These are phyloP conservation scores for Solanum paucissectum DNA, from an alignment of 257 asterid genomes.

Conservation along the genomic window DNA sequence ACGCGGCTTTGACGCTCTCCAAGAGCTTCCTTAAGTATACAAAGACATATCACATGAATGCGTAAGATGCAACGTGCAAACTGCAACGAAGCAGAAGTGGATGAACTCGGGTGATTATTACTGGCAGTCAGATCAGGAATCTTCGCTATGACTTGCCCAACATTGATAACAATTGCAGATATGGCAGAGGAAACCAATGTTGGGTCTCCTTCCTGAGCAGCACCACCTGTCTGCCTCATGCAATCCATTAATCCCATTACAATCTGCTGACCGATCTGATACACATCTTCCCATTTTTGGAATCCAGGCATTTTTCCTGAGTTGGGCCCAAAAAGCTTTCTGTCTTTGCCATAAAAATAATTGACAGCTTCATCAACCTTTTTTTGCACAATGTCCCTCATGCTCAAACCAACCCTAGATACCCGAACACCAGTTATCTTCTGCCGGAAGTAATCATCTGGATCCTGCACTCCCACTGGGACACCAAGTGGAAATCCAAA, in stretches of 20 bases:
- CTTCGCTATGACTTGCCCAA: constrained; percentile 64
- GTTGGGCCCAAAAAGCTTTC: constrained; percentile 53
- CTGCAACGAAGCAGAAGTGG: constrained; percentile 46
- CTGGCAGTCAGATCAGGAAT: constrained; percentile 57
- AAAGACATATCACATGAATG: constrained; percentile 66
- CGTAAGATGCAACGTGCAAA: constrained; percentile 71
- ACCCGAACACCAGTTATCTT: constrained; percentile 68
- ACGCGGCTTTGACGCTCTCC: constrained; percentile 99
- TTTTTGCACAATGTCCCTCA: constrained; percentile 83
- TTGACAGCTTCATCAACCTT: constrained; percentile 70
- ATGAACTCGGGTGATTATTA: constrained; percentile 38
- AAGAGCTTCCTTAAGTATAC: constrained; percentile 87
- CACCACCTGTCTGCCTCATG: constrained; percentile 99
- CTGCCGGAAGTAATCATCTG: constrained; percentile 86
- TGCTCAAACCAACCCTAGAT: constrained; percentile 78
- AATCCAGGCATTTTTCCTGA: constrained; percentile 40
- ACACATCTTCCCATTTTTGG: constrained; percentile 65
- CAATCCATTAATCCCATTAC: constrained; percentile 87
- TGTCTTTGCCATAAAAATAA: constrained; percentile 58
- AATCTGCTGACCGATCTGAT: constrained; percentile 71
- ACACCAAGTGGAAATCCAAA: constrained; percentile 78
- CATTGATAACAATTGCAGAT: constrained; percentile 71
- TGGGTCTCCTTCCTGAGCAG: constrained; percentile 99
- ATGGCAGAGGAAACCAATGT: constrained; percentile 87
- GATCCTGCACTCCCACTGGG: constrained; percentile 91